Base-by-base conservation (phyloP, 2,329 filamentous ascomycete species). In the Fusarium fracticaudum region DNA sequence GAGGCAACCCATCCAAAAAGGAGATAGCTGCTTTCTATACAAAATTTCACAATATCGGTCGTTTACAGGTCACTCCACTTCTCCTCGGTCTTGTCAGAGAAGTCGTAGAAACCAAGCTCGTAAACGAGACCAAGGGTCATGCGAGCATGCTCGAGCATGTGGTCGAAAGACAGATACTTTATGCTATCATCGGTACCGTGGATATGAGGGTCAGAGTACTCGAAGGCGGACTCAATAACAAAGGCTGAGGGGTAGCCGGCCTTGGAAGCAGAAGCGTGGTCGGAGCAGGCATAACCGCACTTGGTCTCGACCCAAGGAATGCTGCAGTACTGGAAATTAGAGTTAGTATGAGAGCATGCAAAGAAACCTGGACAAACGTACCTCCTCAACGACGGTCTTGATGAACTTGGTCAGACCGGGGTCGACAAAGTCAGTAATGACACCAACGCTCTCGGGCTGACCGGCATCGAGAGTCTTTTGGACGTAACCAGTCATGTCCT, bases 401-500 rank as follows among this genome's bases (percentile, higher is more conserved):
- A 98, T 96, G 82, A 98, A 98, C 13, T 89, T 87, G 10, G 96
- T 98, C 76, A 98, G 86, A 61, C 88, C 91, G 6, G 91, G 86
- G 81, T 98, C 93, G 50, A 98, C 96, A 78, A 89, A 98, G 83
- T 98, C 96, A 9, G 93, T 95, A 79, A 98, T 97, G 59, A 98
- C 94, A 48, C 96, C 96, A 6, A 98, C 93, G 51, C 91, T 92
- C 86, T 98, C 96, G 10, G 91, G 89, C 82, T 94, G 88, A 67
- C 95, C 95, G 7, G 94, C 92, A 74, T 96, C 93, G 26, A 96
- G 85, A 1, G 95, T 97, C 78, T 91, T 92, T 81, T 95, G 91
- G 10, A 95, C 89, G 81, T 93, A 98, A 24, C 96, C 96, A 4
- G 94, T 97, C 96, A 98, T 98, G 83, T 98, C 96, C 84, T 98